Conservation (phyloP, 2,329 filamentous ascomycete species). For the Sporothrix euskadiensis region DNA sequence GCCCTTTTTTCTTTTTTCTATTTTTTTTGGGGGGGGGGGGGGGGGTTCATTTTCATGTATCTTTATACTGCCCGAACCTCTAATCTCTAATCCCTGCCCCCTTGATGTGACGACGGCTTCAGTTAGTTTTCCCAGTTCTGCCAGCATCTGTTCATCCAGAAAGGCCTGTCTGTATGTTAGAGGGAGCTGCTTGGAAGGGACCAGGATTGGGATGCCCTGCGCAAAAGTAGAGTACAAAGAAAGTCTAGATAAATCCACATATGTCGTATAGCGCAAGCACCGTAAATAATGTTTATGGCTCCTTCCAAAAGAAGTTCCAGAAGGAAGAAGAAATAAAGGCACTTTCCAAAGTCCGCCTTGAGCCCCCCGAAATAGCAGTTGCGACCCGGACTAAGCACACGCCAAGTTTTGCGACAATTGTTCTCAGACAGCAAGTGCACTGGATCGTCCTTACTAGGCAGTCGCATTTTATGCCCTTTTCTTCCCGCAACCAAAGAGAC, state of each 20-base stretch:
- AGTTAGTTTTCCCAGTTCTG: neutral
- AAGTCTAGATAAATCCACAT: neutral
- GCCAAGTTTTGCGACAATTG: neutral
- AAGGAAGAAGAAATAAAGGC: neutral
- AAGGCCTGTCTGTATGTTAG: neutral
- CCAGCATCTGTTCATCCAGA: neutral
- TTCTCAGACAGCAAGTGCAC: neutral
- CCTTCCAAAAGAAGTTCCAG: neutral
- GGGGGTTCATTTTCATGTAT: too few relatives aligned
- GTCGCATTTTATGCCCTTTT: conserved; percentile 12
- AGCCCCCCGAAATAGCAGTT: neutral
- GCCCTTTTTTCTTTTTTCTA: neutral
- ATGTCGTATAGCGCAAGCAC: neutral
- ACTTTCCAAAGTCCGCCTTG: neutral
- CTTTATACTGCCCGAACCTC: too few relatives aligned
- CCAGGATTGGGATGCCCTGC: conserved; percentile 8
- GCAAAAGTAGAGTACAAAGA: neutral
- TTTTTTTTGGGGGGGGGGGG: neutral
- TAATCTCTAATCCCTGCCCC: neutral
- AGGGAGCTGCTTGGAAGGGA: neutral
- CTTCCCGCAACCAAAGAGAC: neutral
- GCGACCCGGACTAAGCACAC: conserved; percentile 17
- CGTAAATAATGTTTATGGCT: neutral
- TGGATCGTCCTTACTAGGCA: neutral
- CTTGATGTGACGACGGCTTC: neutral